These are phyloP conservation scores for Erythrophleum ivorense DNA, from an alignment of 331 rosid species.

Conservation along the genomic window DNA sequence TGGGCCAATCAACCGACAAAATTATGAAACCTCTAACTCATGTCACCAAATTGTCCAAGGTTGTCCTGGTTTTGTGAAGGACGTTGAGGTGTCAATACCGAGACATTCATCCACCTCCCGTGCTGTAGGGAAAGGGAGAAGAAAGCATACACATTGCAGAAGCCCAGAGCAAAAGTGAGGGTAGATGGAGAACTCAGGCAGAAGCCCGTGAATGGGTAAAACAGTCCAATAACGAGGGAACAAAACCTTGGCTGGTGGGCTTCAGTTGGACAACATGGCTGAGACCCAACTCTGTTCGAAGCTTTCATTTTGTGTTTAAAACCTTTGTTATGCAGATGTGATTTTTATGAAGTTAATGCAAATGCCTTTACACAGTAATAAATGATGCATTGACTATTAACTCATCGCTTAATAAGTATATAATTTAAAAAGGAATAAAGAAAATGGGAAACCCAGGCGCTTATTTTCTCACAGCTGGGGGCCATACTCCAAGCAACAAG, in stretches of 20 bases:
- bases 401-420: neutral
- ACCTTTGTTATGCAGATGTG: too few species aligned
- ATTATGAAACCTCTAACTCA: neutral
- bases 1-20: neutral
- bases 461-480: slow-evolving; percentile 7
- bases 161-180: neutral
- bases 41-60: neutral
- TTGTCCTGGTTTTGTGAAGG: neutral
- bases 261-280: neutral
- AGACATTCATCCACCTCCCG: too few species aligned
- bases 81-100: neutral
- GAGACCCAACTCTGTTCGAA: neutral
- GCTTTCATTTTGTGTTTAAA: too few species aligned
- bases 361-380: too few species aligned
- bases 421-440: neutral
- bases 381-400: neutral
- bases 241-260: neutral
- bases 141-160: neutral
- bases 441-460: neutral
- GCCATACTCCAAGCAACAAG: slow-evolving; percentile 20
- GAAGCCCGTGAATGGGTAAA: too few species aligned
- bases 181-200: neutral
- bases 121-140: too few species aligned
- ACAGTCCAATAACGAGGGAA: neutral
- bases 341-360: too few species aligned